These are phyloP conservation scores for Strigomonas culicis DNA, from an alignment of 208 protist genomes.

Conservation along the genomic window DNA sequence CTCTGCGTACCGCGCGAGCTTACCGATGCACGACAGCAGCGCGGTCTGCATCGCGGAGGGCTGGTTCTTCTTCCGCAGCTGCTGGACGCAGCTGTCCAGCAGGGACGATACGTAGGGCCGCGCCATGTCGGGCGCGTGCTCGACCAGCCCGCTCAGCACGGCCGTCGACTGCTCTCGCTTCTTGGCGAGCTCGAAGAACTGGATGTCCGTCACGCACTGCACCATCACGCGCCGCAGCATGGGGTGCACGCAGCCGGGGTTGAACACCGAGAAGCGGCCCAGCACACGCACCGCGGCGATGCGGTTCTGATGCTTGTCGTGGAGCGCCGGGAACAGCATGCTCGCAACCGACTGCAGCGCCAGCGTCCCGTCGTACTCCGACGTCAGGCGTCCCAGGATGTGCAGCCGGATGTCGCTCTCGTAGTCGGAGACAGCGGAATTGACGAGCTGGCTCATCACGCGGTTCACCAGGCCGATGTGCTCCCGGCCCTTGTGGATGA, in stretches of 20 bases:
- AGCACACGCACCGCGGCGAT: conserved; percentile 74
- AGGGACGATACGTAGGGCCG: conserved; percentile 80
- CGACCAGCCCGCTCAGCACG: conserved; percentile 73
- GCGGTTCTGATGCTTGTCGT: conserved; percentile 87
- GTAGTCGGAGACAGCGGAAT: conserved; percentile 82
- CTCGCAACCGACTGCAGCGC: conserved; percentile 71
- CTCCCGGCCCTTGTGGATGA: conserved; percentile 77
- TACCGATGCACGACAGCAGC: conserved; percentile 77
- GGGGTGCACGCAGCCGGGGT: conserved; percentile 75
- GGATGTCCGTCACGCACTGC: conserved; percentile 80
- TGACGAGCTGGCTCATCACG: conserved; percentile 72
- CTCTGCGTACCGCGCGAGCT: conserved; percentile 79
- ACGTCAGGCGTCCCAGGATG: conserved; percentile 72
- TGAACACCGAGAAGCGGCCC: conserved; percentile 73
- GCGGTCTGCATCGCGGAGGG: conserved; percentile 55
- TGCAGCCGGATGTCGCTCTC: conserved; percentile 88
- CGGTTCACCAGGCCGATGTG: conserved; percentile 79
- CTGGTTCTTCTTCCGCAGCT: conserved; percentile 53
- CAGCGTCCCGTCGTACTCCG: conserved; percentile 70
- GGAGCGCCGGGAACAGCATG: conserved; percentile 69
- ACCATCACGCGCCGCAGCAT: conserved; percentile 83
- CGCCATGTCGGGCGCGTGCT: conserved; percentile 74
- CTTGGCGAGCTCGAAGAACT: conserved; percentile 73
- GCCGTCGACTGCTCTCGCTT: conserved; percentile 74
- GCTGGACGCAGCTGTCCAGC: conserved; percentile 58